A percentile compares a stretch with the other conserved stretches of the same genome.
Evolutionary conservation across 75 land plant genomes (phyloP).

Genomic region (Azolla pinnata): DNA sequence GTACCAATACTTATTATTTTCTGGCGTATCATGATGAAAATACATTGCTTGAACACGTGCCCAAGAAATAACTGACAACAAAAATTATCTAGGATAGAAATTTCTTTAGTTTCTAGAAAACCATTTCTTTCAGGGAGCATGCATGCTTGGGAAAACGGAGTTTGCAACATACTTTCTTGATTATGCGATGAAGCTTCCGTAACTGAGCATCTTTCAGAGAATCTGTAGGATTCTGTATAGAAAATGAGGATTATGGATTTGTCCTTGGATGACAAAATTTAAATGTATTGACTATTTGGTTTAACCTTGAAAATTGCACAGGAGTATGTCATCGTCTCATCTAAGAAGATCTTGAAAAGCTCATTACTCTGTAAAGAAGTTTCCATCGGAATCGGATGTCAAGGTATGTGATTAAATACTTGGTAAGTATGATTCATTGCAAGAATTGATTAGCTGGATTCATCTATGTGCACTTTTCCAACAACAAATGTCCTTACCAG

Average conservation of each 20-base stretch:
- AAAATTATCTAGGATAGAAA: too few relatives aligned
- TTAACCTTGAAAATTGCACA: constrained; percentile 84
- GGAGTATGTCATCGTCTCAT: constrained; percentile 94
- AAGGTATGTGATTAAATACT: too few relatives aligned
- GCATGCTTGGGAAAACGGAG: neutral
- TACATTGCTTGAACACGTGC: too few relatives aligned
- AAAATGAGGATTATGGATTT: neutral
- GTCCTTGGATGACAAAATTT: neutral
- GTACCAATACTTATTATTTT: neutral
- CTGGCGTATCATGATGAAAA: too few relatives aligned
- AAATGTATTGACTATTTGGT: neutral
- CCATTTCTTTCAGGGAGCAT: too few relatives aligned
- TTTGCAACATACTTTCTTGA: constrained; percentile 50
- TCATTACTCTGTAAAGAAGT: constrained; percentile 65
- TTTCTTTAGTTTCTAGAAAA: too few relatives aligned
- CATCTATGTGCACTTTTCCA: too few relatives aligned
- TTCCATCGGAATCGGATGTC: too few relatives aligned
- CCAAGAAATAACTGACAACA: too few relatives aligned
- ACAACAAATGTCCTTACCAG: constrained; percentile 56
- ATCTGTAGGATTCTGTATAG: constrained; percentile 49
- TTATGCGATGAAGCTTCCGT: constrained; percentile 61
- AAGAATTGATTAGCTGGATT: too few relatives aligned
- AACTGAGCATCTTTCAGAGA: constrained; percentile 66
- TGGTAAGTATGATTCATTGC: too few relatives aligned
- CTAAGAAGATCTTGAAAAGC: constrained; percentile 78